A percentile compares a stretch with the other conserved stretches of the same genome.
Conservation (phyloP, 768 basidiomycete genomes). For the Dendrothele bispora region DNA sequence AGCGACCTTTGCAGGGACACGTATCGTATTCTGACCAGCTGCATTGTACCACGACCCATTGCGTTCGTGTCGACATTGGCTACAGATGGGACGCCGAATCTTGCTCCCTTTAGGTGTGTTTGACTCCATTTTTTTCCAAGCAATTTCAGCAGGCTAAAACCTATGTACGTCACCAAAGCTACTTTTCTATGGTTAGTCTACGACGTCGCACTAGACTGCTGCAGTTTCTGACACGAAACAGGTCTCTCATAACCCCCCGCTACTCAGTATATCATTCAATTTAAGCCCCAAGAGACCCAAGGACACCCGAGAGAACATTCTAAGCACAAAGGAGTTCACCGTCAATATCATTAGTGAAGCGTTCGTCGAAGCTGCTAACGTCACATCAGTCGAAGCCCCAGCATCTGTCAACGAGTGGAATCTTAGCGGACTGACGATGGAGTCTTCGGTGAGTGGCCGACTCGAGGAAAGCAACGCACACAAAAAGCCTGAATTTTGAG, state of each 20-base stretch:
- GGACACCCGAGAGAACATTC: conserved; percentile 68
- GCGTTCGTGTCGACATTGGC: conserved; percentile 65
- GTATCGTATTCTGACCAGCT: conserved; percentile 56
- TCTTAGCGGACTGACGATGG: conserved; percentile 56
- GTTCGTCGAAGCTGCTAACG: conserved; percentile 57
- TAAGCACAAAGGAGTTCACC: conserved; percentile 65
- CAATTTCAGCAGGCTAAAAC: background rate
- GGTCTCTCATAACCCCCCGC: conserved; percentile 66
- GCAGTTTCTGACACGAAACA: conserved; percentile 20
- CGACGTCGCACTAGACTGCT: conserved; percentile 16
- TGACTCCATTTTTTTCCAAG: background rate
- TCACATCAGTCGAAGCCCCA: conserved; percentile 55
- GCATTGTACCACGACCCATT: conserved; percentile 65
- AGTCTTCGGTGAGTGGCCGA: conserved; percentile 44
- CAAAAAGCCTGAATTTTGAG: conserved; percentile 7
- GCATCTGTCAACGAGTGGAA: conserved; percentile 57
- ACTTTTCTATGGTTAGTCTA: conserved; percentile 59
- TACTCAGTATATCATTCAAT: conserved; percentile 62
- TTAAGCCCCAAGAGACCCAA: conserved; percentile 44
- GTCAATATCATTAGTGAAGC: conserved; percentile 72
- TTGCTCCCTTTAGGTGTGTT: conserved; percentile 65
- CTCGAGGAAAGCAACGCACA: background rate
- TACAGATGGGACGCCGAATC: conserved; percentile 50
- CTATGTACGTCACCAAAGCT: conserved; percentile 32
- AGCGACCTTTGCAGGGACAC: conserved; percentile 26